Percentiles rank a stretch among this genome's conserved stretches.
These are phyloP conservation scores for Omphalotus olearius DNA, from an alignment of 1,284 basidiomycete genomes.

Conservation along the genomic window DNA sequence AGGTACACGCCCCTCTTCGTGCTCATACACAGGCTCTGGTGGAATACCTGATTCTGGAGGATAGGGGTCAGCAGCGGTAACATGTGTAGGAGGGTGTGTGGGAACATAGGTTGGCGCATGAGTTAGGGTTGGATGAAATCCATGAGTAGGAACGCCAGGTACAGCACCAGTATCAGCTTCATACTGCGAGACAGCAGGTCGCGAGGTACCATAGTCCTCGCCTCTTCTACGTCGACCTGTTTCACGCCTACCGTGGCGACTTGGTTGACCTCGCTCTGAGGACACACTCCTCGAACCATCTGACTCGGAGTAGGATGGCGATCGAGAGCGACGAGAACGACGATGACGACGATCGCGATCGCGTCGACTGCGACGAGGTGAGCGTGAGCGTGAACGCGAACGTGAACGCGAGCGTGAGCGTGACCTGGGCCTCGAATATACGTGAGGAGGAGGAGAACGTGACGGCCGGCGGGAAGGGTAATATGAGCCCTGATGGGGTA, in stretches of 20 bases:
- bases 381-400: slow-evolving; percentile 17
- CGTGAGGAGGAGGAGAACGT: slow-evolving; percentile 11
- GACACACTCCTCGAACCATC: neutral
- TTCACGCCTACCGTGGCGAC: neutral
- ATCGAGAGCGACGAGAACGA: slow-evolving; percentile 8
- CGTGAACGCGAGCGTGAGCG: slow-evolving; percentile 19
- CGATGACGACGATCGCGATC: slow-evolving; percentile 12
- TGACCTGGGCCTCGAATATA: slow-evolving; percentile 15
- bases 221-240: neutral
- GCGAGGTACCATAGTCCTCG: neutral
- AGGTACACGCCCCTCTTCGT: neutral
- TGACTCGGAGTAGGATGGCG: neutral
- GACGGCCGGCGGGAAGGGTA: slow-evolving; percentile 1
- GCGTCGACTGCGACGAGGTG: slow-evolving; percentile 16
- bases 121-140: neutral
- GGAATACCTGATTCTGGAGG: slow-evolving; percentile 6
- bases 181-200: slow-evolving; percentile 1
- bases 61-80: neutral
- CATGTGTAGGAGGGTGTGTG: slow-evolving; percentile 7
- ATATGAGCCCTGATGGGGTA: neutral
- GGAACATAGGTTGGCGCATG: neutral
- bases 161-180: slow-evolving; percentile 1
- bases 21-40: neutral
- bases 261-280: neutral
- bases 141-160: slow-evolving; percentile 16